Percentiles rank a stretch among this genome's conserved stretches.
Evolutionary conservation across 495 filamentous ascomycete genomes (phyloP).

Genomic region (Xylaria bambusicola): DNA sequence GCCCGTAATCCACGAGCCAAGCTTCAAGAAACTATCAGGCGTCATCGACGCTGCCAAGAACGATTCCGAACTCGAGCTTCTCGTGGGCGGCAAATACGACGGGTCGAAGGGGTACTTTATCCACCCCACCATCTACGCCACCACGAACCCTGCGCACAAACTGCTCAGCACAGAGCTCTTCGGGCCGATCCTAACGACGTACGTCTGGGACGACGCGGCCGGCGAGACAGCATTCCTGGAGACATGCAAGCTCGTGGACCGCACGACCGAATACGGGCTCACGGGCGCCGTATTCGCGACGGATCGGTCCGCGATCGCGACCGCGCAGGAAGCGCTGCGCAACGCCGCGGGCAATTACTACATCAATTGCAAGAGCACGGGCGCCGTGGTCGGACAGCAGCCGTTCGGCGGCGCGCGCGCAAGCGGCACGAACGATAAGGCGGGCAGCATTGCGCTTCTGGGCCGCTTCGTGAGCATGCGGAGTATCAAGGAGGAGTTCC

Average conservation of each 20-base stretch:
- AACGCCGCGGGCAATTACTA: slow-evolving; percentile 88
- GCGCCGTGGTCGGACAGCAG: slow-evolving; percentile 90
- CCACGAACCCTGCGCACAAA: slow-evolving; percentile 60
- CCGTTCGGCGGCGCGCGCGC: slow-evolving; percentile 85
- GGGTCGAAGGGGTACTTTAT: slow-evolving; percentile 69
- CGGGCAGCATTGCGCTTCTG: slow-evolving; percentile 74
- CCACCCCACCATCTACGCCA: slow-evolving; percentile 69
- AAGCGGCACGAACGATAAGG: slow-evolving; percentile 92
- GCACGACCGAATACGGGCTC: slow-evolving; percentile 72
- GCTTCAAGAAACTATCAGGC: slow-evolving; percentile 69
- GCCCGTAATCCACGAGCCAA: slow-evolving; percentile 72
- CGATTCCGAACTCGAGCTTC: slow-evolving; percentile 62
- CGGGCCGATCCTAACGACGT: slow-evolving; percentile 68
- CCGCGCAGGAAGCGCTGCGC: slow-evolving; percentile 72
- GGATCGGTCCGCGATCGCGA: slow-evolving; percentile 65
- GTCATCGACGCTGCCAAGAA: slow-evolving; percentile 69
- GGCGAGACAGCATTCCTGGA: slow-evolving; percentile 57
- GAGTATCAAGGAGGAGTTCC: slow-evolving; percentile 90
- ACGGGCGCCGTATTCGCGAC: slow-evolving; percentile 78
- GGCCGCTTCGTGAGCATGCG: slow-evolving; percentile 79
- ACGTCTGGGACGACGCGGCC: slow-evolving; percentile 69
- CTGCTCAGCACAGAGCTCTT: slow-evolving; percentile 76
- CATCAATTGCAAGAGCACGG: slow-evolving; percentile 91
- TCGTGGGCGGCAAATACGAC: slow-evolving; percentile 72
- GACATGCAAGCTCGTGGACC: slow-evolving; percentile 60